Evolutionary conservation across 108 stramenopile genomes (phyloP).

Genomic region (Skeletonema menzelii): DNA sequence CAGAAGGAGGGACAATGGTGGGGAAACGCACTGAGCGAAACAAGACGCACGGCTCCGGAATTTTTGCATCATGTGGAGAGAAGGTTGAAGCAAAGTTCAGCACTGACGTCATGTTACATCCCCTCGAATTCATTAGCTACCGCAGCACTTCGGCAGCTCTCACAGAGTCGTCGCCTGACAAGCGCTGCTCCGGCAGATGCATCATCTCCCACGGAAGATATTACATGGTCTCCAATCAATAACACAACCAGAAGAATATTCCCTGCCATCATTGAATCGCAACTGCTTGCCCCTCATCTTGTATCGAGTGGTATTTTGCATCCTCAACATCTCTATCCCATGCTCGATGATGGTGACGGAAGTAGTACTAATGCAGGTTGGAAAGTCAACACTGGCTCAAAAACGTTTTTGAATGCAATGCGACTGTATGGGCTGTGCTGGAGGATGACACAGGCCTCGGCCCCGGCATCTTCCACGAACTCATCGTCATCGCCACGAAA

Average conservation of each 20-base stretch:
- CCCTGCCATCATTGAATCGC: constrained; percentile 39
- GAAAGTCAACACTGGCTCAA: constrained; percentile 6
- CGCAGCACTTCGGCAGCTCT: constrained; percentile 18
- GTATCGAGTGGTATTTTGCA: constrained; percentile 24
- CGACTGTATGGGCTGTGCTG: constrained; percentile 43
- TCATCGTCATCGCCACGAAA: background rate
- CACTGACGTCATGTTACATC: constrained; percentile 32
- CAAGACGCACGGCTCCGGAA: constrained; percentile 23
- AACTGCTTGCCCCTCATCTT: constrained; percentile 29
- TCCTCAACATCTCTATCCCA: constrained; percentile 34
- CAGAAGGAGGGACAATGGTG: constrained; percentile 24
- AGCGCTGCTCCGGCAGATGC: constrained; percentile 2
- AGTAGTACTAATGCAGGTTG: constrained; percentile 4
- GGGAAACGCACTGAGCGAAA: constrained; percentile 19
- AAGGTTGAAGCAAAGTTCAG: constrained; percentile 31
- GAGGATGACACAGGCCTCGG: constrained; percentile 32
- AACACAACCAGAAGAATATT: constrained; percentile 31
- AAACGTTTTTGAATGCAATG: constrained; percentile 39
- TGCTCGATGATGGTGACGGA: constrained; percentile 35
- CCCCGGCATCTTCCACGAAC: background rate
- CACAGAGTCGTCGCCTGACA: constrained; percentile 4
- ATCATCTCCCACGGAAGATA: background rate
- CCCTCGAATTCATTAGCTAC: constrained; percentile 20
- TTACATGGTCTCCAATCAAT: constrained; percentile 6
- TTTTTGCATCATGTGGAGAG: constrained; percentile 41